Evolutionary conservation across 1,139 yeast genomes (phyloP).

Genomic region (Lodderomyces margitis): DNA sequence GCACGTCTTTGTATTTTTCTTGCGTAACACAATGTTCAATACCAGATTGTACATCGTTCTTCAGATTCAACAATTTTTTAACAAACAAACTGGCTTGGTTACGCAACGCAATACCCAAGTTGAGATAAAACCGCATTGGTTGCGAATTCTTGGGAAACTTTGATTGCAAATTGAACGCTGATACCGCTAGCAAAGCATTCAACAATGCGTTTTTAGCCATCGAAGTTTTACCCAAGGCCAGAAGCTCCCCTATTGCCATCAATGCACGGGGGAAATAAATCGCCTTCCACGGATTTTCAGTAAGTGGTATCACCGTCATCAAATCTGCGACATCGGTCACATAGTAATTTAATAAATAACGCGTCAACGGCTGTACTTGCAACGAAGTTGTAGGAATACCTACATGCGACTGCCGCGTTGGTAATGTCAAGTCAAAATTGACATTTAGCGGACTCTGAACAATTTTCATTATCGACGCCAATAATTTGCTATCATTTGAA

Average conservation of each 20-base stretch:
- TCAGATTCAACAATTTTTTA: conserved; percentile 42
- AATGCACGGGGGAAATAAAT: conserved; percentile 81
- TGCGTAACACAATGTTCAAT: conserved; percentile 52
- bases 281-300: conserved; percentile 85
- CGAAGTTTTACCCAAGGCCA: conserved; percentile 71
- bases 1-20: conserved; percentile 80
- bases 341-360: conserved; percentile 72
- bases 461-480: conserved; percentile 47
- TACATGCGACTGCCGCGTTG: conserved; percentile 18
- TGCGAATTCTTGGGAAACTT: conserved; percentile 60
- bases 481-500: conserved; percentile 37
- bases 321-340: conserved; percentile 78
- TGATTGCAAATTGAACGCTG: conserved; percentile 78
- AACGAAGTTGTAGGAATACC: conserved; percentile 62
- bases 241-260: conserved; percentile 77
- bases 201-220: conserved; percentile 75
- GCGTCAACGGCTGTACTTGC: conserved; percentile 61
- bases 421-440: conserved; percentile 37
- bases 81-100: conserved; percentile 73
- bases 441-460: conserved; percentile 41
- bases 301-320: conserved; percentile 83
- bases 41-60: conserved; percentile 31
- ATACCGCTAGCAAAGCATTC: conserved; percentile 77
- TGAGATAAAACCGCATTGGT: conserved; percentile 67
- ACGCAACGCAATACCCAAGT: conserved; percentile 70